These are phyloP conservation scores for Saccharomycopsis fodiens DNA, from an alignment of 805 yeast species.

Conservation along the genomic window DNA sequence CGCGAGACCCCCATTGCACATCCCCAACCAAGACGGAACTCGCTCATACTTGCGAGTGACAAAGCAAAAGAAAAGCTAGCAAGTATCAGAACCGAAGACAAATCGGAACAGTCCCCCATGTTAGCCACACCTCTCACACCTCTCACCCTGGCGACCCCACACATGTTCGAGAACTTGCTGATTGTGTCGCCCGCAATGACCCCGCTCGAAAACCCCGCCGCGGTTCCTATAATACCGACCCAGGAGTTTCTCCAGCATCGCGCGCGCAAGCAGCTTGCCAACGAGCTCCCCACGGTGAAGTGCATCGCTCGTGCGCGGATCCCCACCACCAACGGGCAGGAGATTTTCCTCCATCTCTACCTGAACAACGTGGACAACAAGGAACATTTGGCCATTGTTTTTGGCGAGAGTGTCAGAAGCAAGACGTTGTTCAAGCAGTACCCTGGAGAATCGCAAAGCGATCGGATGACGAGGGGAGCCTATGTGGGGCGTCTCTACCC, in stretches of 20 bases:
- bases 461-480: slow-evolving; percentile 98
- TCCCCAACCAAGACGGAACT: background rate
- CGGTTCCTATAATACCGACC: slow-evolving; percentile 8
- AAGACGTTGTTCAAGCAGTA: slow-evolving; percentile 56
- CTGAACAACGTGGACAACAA: slow-evolving; percentile 79
- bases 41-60: too few relatives aligned
- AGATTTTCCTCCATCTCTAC: slow-evolving; percentile 85
- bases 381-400: slow-evolving; percentile 95
- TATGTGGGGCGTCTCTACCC: slow-evolving; percentile 86
- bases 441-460: slow-evolving; percentile 74
- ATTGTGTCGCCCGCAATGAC: slow-evolving; percentile 16
- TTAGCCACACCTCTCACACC: background rate
- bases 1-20: background rate
- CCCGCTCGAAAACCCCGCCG: slow-evolving; percentile 4
- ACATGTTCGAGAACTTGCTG: slow-evolving; percentile 13
- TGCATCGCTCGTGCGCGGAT: slow-evolving; percentile 94
- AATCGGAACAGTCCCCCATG: too few relatives aligned
- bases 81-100: too few relatives aligned
- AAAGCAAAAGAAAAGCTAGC: too few relatives aligned
- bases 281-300: slow-evolving; percentile 61
- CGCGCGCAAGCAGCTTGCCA: slow-evolving; percentile 31
- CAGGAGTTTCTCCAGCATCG: background rate
- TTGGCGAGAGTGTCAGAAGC: slow-evolving; percentile 87
- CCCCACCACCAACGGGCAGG: slow-evolving; percentile 94
- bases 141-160: background rate